Conservation (phyloP, 345 rosid genomes). For the Rhodomyrtus tomentosa region DNA sequence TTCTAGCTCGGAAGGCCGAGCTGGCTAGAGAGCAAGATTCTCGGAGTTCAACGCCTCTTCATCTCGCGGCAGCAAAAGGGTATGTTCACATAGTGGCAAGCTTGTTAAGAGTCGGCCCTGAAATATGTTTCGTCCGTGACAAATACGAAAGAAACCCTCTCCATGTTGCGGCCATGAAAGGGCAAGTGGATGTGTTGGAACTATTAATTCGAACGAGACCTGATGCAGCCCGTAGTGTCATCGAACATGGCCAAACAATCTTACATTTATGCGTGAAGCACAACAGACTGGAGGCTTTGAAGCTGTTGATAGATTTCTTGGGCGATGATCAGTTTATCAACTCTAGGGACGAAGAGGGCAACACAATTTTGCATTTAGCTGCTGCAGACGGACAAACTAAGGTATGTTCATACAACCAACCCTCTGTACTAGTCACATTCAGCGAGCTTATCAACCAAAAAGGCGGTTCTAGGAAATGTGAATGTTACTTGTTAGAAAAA, state of each 20-base stretch:
- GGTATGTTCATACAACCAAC: not conserved
- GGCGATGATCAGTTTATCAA: not conserved
- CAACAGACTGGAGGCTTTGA: not conserved
- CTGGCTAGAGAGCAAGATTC: constrained; percentile 2
- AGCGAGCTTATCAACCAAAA: not conserved
- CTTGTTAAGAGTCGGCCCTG: not conserved
- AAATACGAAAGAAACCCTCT: constrained; percentile 10
- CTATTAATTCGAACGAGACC: not conserved
- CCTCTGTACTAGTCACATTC: too few species aligned
- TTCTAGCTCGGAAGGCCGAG: not conserved
- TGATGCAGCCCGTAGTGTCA: not conserved
- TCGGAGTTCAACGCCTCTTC: constrained; percentile 3
- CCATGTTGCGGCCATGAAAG: constrained; percentile 10
- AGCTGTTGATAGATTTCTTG: not conserved
- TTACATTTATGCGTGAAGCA: not conserved
- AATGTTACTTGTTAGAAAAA: not conserved
- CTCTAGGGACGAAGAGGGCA: not conserved
- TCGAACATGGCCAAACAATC: not conserved
- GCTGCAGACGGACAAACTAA: not conserved
- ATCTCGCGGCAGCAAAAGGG: constrained; percentile 10
- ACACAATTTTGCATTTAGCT: constrained; percentile 8
- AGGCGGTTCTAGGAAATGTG: not conserved
- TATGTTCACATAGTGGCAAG: not conserved
- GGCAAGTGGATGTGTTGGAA: constrained; percentile 1
- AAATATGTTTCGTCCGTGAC: not conserved